Evolutionary conservation across 116 monocot species (phyloP).

Genomic region (Posidonia oceanica): DNA sequence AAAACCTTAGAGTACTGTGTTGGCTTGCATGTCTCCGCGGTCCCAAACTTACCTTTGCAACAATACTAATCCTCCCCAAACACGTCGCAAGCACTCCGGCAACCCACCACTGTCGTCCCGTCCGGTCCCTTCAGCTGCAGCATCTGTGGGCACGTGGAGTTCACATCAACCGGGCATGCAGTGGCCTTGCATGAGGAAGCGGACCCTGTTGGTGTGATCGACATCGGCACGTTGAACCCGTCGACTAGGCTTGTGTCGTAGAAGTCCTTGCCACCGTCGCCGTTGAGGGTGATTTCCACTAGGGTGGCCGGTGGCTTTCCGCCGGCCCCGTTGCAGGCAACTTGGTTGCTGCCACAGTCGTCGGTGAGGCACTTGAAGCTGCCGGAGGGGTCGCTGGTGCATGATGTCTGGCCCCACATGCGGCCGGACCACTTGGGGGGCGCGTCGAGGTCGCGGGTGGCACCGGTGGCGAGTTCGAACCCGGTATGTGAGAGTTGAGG

Average conservation of each 20-base stretch:
- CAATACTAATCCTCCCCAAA: slow-evolving; percentile 50
- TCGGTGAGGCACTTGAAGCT: slow-evolving; percentile 47
- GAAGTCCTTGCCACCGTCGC: slow-evolving; percentile 36
- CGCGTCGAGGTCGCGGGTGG: slow-evolving; percentile 3
- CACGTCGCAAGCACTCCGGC: slow-evolving; percentile 66
- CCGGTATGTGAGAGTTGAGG: slow-evolving; percentile 23
- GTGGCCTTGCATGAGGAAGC: slow-evolving; percentile 33
- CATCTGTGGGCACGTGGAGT: slow-evolving; percentile 38
- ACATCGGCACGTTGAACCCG: slow-evolving; percentile 60
- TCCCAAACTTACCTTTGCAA: slow-evolving; percentile 46
- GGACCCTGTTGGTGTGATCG: slow-evolving; percentile 33
- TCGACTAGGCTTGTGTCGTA: slow-evolving; percentile 77
- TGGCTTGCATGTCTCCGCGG: slow-evolving; percentile 54
- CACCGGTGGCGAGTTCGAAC: slow-evolving; percentile 22
- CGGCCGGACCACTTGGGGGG: slow-evolving; percentile 29
- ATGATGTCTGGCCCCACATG: slow-evolving; percentile 36
- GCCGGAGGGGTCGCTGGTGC: slow-evolving; percentile 29
- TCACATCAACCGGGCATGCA: slow-evolving; percentile 45
- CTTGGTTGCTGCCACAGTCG: slow-evolving; percentile 41
- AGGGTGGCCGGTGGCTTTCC: slow-evolving; percentile 49
- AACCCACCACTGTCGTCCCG: slow-evolving; percentile 22
- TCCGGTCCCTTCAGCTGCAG: slow-evolving; percentile 24
- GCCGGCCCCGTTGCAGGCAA: slow-evolving; percentile 51
- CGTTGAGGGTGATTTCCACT: slow-evolving; percentile 58
- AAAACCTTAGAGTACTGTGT: slow-evolving; percentile 50